These are phyloP conservation scores for Beta vulgaris DNA, from an alignment of 148 eudicot genomes.

Conservation along the genomic window DNA sequence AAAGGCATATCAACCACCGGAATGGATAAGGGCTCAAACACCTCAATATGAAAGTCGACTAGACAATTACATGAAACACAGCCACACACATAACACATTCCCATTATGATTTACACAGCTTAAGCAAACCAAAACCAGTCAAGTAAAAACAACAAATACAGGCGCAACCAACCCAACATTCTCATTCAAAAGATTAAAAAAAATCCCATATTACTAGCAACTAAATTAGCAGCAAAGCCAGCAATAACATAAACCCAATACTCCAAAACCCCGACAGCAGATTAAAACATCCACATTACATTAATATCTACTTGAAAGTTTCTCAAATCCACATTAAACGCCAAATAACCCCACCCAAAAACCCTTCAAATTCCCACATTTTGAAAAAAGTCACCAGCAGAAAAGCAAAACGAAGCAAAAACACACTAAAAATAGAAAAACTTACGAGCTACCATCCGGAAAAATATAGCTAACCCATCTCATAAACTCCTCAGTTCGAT, in stretches of 20 bases:
- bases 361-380: neutral
- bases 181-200: neutral
- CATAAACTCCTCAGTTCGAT: constrained; percentile 85
- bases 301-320: too few relatives aligned
- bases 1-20: neutral
- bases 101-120: too few relatives aligned
- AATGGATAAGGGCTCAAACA: too few relatives aligned
- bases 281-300: neutral
- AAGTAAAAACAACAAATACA: neutral
- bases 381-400: neutral
- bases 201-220: too few relatives aligned
- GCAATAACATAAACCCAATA: neutral
- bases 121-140: neutral
- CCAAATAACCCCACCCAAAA: neutral
- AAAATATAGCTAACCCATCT: constrained; percentile 89
- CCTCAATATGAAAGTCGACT: neutral
- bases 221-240: neutral
- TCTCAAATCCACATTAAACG: neutral
- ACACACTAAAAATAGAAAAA: neutral
- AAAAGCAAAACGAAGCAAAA: neutral
- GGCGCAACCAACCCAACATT: neutral
- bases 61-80: neutral
- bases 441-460: constrained; percentile 76
- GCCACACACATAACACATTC: neutral
- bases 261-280: neutral